Evolutionary conservation across 2,329 filamentous ascomycete genomes (phyloP), one percentile per base, ranked within the genome.

Genomic region (Piedraia hortae): DNA sequence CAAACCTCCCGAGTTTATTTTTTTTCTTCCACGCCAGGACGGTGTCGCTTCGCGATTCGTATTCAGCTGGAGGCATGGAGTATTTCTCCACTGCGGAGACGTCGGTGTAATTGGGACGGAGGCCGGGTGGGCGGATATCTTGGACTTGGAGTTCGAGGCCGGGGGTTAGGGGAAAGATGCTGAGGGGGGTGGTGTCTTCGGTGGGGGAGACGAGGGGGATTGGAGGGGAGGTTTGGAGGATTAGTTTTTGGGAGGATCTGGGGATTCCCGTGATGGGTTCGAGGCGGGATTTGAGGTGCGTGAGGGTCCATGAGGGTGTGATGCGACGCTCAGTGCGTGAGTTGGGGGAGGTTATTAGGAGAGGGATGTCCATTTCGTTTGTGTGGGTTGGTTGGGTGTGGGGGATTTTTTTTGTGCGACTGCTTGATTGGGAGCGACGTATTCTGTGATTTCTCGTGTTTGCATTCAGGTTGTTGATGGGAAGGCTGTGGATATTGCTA

Each of bases 1-100:
- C 77, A 47, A 97, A 97, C 16, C 85, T 74, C 22, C 85, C 85
- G n/a, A 93, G 62, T 43, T 88, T 80, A 45, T 90, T 68, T n/a
- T 65, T 54, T 50, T 74, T 82, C 50, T 97, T 97, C 78, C 78
- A 93, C 4, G 80, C 74, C 12, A 91, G 60, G 8, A 97, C 85
- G 3, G 72, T 82, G 47, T 91, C 75, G 19, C 65, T 55, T 39
- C 80, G 77, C 38, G 65, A 63, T 42, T 78, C 77, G 48, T 97
- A 97, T 39, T 80, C 71, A 21, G 68, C 59, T 23, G 60, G 55
- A n/a, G 78, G 74, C 58, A 97, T 71, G 30, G 71, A 63, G 45
- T 85, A 93, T 51, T 91, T 91, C 25, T 78, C 64, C 4, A 91
- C 77, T 6, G 62, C 58, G 19, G 71, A 70, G 19, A 72, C 59